Evolutionary conservation across 345 rosid species (phyloP).

Genomic region (Salix suchowensis): DNA sequence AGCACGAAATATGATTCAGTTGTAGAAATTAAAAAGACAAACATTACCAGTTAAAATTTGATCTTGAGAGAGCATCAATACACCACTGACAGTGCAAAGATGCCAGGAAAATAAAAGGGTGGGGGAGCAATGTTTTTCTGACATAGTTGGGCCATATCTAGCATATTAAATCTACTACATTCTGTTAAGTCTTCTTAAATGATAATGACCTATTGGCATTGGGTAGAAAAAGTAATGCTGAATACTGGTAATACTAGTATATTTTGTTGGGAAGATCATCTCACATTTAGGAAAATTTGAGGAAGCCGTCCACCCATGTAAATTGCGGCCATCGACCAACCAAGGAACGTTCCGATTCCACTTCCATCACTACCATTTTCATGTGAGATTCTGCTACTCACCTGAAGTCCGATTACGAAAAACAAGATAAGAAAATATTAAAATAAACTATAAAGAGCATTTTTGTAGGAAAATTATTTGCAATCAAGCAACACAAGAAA

Average conservation of each 20-base stretch:
- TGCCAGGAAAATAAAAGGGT: not conserved
- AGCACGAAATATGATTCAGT: not conserved
- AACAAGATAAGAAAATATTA: not conserved
- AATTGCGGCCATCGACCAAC: constrained; percentile 86
- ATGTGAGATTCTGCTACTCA: constrained; percentile 21
- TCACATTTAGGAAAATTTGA: constrained; percentile 75
- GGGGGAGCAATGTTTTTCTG: not conserved
- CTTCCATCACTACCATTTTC: constrained; percentile 32
- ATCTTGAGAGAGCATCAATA: not conserved
- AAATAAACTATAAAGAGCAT: not conserved
- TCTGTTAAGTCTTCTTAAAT: not conserved
- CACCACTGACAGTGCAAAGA: not conserved
- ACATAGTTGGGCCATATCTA: not conserved
- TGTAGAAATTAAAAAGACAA: not conserved
- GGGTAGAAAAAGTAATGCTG: not conserved
- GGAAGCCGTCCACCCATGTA: constrained; percentile 96
- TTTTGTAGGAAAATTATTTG: not conserved
- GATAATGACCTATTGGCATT: not conserved
- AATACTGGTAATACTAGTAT: not conserved
- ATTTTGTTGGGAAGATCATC: constrained; percentile 6
- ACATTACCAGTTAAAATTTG: not conserved
- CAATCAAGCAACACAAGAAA: not conserved
- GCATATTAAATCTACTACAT: not conserved
- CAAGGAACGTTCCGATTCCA: constrained; percentile 47
- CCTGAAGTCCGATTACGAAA: constrained; percentile 36